phyloP scores from a whole-genome alignment of 371 early-diverging fungal genomes.

The Syncephalastrum monosporum region DNA sequence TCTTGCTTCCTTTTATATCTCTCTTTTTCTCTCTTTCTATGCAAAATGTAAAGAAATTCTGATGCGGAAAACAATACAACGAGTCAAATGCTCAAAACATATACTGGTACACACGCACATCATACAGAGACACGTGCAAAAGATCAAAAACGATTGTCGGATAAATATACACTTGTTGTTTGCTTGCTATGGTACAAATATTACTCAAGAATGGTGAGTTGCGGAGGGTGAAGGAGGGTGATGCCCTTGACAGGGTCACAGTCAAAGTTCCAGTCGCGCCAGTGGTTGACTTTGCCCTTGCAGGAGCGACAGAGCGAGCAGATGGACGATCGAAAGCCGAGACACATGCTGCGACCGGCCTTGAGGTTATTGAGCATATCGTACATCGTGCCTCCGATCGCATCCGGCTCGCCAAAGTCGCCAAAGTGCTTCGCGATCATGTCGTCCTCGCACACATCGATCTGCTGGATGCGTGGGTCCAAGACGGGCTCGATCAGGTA shows the following conservation, averaged over 20 bases:
- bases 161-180: too few relatives aligned
- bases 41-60: not conserved
- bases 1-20: not conserved
- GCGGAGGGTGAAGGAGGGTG: conserved; percentile 34
- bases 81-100: not conserved
- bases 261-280: conserved; percentile 40
- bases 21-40: conserved; percentile 7
- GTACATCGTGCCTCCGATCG: conserved; percentile 52
- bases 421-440: conserved; percentile 63
- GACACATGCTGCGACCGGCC: conserved; percentile 44
- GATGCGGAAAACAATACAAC: too few relatives aligned
- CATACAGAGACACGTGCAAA: too few relatives aligned
- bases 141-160: too few relatives aligned
- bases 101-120: not conserved
- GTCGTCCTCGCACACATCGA: conserved; percentile 55
- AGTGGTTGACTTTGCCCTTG: conserved; percentile 48
- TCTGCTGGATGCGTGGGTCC: conserved; percentile 55
- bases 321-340: conserved; percentile 16
- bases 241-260: conserved; percentile 55
- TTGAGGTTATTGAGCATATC: conserved; percentile 53
- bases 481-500: conserved; percentile 51
- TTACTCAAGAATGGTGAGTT: conserved; percentile 39
- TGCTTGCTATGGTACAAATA: not conserved
- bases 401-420: conserved; percentile 48
- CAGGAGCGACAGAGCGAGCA: conserved; percentile 65